phyloP scores from a whole-genome alignment of 139 green algal species.

The Chlorella sp. region DNA sequence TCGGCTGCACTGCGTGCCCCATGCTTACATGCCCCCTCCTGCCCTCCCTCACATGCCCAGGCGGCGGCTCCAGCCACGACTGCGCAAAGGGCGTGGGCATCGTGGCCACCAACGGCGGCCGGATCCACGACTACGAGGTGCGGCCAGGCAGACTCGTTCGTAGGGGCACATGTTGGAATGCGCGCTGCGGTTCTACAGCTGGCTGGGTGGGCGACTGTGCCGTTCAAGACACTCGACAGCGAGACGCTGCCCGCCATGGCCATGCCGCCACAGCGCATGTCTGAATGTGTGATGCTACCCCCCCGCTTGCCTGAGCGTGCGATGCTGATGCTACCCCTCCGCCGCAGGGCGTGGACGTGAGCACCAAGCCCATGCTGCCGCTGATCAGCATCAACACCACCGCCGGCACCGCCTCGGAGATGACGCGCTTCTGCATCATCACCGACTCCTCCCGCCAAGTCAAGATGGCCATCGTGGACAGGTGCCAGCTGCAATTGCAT shows the following conservation, averaged over 20 bases:
- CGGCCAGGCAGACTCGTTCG: too few relatives aligned
- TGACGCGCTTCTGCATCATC: slow-evolving; percentile 42
- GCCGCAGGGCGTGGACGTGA: slow-evolving; percentile 13
- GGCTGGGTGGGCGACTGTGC: too few relatives aligned
- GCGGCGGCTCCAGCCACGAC: slow-evolving; percentile 37
- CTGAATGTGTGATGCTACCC: too few relatives aligned
- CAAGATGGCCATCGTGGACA: slow-evolving; percentile 46
- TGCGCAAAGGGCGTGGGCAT: slow-evolving; percentile 35
- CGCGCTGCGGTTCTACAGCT: too few relatives aligned
- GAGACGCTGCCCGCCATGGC: too few relatives aligned
- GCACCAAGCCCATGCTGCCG: slow-evolving; percentile 9
- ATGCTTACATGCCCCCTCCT: too few relatives aligned
- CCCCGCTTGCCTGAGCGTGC: neutral
- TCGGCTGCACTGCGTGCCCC: too few relatives aligned
- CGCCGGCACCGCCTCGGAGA: slow-evolving; percentile 35
- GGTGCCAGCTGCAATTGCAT: neutral
- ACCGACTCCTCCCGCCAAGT: slow-evolving; percentile 15
- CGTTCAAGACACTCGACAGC: too few relatives aligned
- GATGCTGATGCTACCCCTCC: neutral
- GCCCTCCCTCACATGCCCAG: too few relatives aligned
- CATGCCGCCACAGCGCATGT: too few relatives aligned
- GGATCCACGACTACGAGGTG: slow-evolving; percentile 35
- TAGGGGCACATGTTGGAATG: too few relatives aligned
- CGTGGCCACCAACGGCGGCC: slow-evolving; percentile 26
- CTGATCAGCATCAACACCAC: slow-evolving; percentile 32